A percentile compares a stretch with the other conserved stretches of the same genome.
These are phyloP conservation scores for Tephrocybe rancida DNA, from an alignment of 768 basidiomycete genomes.

Conservation along the genomic window DNA sequence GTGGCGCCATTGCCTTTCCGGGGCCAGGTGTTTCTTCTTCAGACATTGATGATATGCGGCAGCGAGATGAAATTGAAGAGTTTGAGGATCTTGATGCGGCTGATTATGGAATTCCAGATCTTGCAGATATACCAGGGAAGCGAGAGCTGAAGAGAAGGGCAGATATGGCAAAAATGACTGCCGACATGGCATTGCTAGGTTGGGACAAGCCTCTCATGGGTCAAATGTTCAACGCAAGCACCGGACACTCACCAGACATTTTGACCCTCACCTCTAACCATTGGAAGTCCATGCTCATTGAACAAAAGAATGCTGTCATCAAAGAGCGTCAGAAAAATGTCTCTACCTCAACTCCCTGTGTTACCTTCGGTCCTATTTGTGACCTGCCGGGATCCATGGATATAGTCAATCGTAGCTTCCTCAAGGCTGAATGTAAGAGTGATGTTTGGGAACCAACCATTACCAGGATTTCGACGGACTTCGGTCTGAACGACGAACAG, in stretches of 20 bases:
- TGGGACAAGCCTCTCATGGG: conserved; percentile 2
- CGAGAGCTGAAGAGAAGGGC: neutral
- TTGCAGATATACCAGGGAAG: neutral
- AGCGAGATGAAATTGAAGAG: too few species aligned
- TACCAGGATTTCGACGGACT: neutral
- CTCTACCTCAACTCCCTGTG: too few species aligned
- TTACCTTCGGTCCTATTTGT: too few species aligned
- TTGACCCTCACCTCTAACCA: too few species aligned
- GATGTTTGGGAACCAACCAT: neutral
- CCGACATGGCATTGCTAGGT: neutral
- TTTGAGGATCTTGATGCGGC: neutral
- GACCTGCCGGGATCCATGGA: neutral
- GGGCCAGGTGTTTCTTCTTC: neutral
- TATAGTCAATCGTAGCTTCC: neutral
- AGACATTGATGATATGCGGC: too few species aligned
- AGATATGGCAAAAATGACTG: neutral
- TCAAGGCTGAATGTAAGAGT: neutral
- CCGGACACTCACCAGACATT: too few species aligned
- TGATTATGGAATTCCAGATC: neutral
- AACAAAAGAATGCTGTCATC: too few species aligned
- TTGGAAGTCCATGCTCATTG: too few species aligned
- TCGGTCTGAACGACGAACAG: neutral
- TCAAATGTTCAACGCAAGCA: neutral
- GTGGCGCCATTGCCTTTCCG: neutral
- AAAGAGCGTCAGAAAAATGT: too few species aligned